Conservation (phyloP, 768 basidiomycete species). For the Boletus huronensis region DNA sequence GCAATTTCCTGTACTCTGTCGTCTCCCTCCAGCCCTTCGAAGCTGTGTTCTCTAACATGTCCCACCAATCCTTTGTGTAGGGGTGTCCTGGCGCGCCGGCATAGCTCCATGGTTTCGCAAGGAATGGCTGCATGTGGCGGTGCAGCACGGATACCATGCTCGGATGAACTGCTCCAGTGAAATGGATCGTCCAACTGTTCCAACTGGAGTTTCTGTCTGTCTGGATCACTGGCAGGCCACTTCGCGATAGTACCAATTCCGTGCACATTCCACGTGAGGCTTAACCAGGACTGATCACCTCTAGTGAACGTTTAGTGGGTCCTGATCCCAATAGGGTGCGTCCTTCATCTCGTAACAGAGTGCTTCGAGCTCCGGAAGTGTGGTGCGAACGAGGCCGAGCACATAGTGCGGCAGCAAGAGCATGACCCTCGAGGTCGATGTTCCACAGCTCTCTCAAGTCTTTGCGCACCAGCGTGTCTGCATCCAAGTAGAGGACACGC, state of each 20-base stretch:
- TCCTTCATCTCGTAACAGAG: not conserved
- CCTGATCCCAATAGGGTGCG: not conserved
- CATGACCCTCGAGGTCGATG: not conserved
- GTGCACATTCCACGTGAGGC: not conserved
- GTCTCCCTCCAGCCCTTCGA: not conserved
- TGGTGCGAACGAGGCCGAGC: not conserved
- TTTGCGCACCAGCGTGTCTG: no score
- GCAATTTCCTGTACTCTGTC: not conserved
- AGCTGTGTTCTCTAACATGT: not conserved
- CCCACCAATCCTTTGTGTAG: not conserved
- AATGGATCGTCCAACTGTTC: not conserved
- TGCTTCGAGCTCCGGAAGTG: not conserved
- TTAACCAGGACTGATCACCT: not conserved
- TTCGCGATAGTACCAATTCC: not conserved
- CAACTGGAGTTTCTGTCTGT: not conserved
- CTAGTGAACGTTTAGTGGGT: not conserved
- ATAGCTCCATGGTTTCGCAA: not conserved
- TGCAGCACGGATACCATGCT: not conserved
- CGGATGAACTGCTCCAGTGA: not conserved
- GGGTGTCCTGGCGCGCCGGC: not conserved
- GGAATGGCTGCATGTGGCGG: not conserved
- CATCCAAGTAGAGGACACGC: no score
- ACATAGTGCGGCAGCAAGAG: not conserved
- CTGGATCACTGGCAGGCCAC: not conserved
- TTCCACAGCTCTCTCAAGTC: no score